Evolutionary conservation across 495 filamentous ascomycete species (phyloP).

Genomic region (Talaromyces trachyspermus): DNA sequence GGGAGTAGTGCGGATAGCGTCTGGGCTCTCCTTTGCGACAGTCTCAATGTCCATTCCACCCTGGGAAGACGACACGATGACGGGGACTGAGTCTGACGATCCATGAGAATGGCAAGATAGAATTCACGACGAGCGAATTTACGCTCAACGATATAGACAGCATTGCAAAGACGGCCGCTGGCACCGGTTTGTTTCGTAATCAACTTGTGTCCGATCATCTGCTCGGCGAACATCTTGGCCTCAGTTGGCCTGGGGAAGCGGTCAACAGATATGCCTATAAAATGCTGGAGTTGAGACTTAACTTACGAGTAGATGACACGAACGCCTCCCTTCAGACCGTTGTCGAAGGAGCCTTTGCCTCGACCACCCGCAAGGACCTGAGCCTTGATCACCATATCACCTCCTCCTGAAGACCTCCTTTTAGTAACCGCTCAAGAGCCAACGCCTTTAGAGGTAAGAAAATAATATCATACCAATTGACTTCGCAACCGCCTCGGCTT

Average conservation of each 20-base stretch:
- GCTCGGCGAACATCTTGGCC: slow-evolving; percentile 94
- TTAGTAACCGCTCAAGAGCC: too few relatives aligned
- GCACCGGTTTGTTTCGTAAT: slow-evolving; percentile 99
- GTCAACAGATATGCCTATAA: too few relatives aligned
- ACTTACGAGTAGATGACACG: slow-evolving; percentile 92
- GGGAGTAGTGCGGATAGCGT: slow-evolving; percentile 86
- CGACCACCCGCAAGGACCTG: slow-evolving; percentile 96
- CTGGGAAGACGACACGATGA: slow-evolving; percentile 95
- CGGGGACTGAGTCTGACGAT: slow-evolving; percentile 80
- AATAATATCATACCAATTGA: slow-evolving; percentile 59
- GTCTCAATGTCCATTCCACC: slow-evolving; percentile 99
- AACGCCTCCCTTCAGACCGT: slow-evolving; percentile 97
- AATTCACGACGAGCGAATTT: slow-evolving; percentile 99
- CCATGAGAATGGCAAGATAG: slow-evolving; percentile 97
- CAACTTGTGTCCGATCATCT: slow-evolving; percentile 99
- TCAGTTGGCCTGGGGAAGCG: slow-evolving; percentile 53
- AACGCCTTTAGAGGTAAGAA: too few relatives aligned
- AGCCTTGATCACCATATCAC: slow-evolving; percentile 99
- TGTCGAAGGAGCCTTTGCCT: slow-evolving; percentile 95
- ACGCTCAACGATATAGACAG: slow-evolving; percentile 97
- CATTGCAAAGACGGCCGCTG: slow-evolving; percentile 81
- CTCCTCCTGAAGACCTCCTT: slow-evolving; percentile 49
- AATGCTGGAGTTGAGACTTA: background rate
- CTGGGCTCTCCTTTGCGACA: slow-evolving; percentile 94
- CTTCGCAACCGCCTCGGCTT: slow-evolving; percentile 88